Evolutionary conservation across 306 rosid genomes (phyloP).

Genomic region (Begonia loranthoides): DNA sequence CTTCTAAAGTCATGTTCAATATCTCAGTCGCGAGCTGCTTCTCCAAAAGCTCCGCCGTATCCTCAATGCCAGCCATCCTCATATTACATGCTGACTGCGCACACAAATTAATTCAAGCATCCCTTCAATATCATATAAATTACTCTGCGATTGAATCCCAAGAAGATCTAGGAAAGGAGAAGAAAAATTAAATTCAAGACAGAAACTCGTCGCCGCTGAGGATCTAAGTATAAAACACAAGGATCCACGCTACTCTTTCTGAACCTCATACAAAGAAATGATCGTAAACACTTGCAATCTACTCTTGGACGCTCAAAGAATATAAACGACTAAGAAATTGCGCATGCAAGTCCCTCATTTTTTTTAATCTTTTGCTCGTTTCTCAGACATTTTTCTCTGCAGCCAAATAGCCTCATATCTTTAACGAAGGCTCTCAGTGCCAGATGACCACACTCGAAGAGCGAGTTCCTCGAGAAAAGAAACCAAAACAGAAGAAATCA

Average conservation of each 20-base stretch:
- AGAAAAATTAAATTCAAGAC: background rate
- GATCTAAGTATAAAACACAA: no score
- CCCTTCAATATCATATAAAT: slow-evolving; percentile 1
- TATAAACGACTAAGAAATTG: no score
- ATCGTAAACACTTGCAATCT: no score
- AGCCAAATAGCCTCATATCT: no score
- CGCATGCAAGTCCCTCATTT: no score
- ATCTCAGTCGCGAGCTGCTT: slow-evolving; percentile 78
- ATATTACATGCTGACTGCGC: slow-evolving; percentile 66
- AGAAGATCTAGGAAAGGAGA: background rate
- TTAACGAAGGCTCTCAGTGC: no score
- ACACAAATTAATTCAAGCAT: background rate
- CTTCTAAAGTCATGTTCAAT: slow-evolving; percentile 73
- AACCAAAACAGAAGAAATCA: background rate
- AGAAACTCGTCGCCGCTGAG: background rate
- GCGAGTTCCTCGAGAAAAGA: background rate
- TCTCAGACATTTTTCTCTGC: no score
- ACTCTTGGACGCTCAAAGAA: no score
- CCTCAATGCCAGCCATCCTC: slow-evolving; percentile 79
- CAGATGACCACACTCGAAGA: background rate
- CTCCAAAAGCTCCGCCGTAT: slow-evolving; percentile 70
- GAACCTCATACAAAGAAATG: no score
- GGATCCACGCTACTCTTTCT: no score
- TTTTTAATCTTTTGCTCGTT: no score
- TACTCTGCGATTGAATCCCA: background rate